Evolutionary conservation across 202 grass and related monocot species (phyloP).

Genomic region (Carex arenaria): DNA sequence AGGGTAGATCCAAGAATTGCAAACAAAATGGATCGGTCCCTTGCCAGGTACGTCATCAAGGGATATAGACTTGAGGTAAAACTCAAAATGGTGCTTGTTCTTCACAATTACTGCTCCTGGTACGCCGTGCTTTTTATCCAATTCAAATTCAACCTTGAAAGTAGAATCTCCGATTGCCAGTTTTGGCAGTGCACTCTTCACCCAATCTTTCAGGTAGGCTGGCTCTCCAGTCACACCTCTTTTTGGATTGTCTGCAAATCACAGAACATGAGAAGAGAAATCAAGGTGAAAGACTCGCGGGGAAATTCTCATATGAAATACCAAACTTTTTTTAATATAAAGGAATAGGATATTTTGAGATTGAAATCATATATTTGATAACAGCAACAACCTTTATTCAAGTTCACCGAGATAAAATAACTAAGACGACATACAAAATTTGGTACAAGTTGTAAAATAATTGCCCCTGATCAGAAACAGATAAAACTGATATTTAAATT

Average conservation of each 20-base stretch:
- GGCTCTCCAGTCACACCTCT: conserved; percentile 15
- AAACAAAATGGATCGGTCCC: conserved; percentile 34
- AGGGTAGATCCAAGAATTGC: conserved; percentile 43
- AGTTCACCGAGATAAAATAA: not conserved
- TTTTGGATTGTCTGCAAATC: conserved; percentile 2
- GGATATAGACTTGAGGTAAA: conserved; percentile 37
- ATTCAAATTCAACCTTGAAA: conserved; percentile 25
- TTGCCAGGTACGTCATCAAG: conserved; percentile 20
- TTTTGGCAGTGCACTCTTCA: not conserved
- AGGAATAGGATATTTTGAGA: not conserved
- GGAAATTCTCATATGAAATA: not conserved
- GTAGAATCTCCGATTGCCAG: conserved; percentile 3
- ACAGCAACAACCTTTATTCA: not conserved
- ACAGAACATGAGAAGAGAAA: not conserved
- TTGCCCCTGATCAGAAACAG: not conserved
- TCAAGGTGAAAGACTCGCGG: not conserved
- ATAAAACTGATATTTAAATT: not conserved
- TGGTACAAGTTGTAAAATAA: not conserved
- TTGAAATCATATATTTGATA: not conserved
- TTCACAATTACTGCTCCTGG: conserved; percentile 42
- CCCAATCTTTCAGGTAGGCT: conserved; percentile 15
- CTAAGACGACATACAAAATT: not conserved
- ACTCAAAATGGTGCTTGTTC: conserved; percentile 29
- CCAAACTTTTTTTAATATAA: not conserved
- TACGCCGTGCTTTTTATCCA: conserved; percentile 24